Base-by-base conservation (phyloP, 805 yeast species). In the Pichia scutulata region DNA sequence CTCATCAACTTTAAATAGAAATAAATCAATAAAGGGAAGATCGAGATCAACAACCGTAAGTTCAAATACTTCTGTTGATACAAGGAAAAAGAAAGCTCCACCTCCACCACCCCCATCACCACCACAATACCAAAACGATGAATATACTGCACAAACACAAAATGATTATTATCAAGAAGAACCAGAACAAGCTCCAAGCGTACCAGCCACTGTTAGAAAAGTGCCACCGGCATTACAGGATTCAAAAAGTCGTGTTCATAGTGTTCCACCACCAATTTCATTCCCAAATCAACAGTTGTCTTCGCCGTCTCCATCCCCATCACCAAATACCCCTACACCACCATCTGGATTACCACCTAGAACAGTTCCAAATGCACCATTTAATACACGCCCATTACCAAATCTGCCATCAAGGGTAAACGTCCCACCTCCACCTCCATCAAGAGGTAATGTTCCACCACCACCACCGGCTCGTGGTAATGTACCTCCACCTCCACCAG, bases 51-150 rank as follows among this genome's bases (percentile, higher is more conserved):
- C 49, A 14, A 53, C 57, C 6, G 54, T 47, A 7, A 42, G 36
- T 41, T 45, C 53, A 2, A 19, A 19, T 4, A 46, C 12, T n/a
- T 56, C 60, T 3, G 43, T 37, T 14, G 22, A 47, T 22, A 47
- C 49, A 30, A 58, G 52, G 40, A 57, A 54, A 25, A 65, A 67
- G 50, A 64, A 66, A 46, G 71, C 70, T 24, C 69, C 73, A 16
- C 70, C 69, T 1, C 70, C 74, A 1, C 73, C 75, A 12, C 72
- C 76, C 2, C 63, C 63, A n/a, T 50, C 60, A n/a, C 48, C 57
- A 23, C 33, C 48, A 23, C 26, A 36, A 7, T 30, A 26, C 9
- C 19, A 47, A 41, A 28, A 21, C 19, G 36, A 26, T 21, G 39
- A 52, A 62, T 59, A 1, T 33, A 2, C 18, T 8, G 8, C 14